A percentile compares a stretch with the other conserved stretches of the same genome.
These are phyloP conservation scores for Fusarium sp. DNA, from an alignment of 2,329 filamentous ascomycete genomes.

Conservation along the genomic window DNA sequence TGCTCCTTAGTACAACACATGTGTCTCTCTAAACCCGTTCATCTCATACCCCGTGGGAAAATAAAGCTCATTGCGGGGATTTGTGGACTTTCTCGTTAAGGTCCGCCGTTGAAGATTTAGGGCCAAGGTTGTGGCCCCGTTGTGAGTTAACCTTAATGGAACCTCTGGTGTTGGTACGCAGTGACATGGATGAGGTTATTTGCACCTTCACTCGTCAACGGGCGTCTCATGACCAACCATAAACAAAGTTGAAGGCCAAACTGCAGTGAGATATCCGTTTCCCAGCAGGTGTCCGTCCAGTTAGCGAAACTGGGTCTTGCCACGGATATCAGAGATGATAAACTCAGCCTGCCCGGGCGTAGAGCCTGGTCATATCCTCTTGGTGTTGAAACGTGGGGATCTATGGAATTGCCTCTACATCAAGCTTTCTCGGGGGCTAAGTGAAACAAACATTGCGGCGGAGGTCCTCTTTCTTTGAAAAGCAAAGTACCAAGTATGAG, in stretches of 20 bases:
- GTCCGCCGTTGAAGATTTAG: not conserved
- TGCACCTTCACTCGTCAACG: not conserved
- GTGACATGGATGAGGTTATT: not conserved
- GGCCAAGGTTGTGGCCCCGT: not conserved
- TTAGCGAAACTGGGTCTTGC: not conserved
- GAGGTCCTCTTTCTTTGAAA: not conserved
- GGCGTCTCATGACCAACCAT: not conserved
- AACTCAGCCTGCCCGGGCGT: not conserved
- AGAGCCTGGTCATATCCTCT: not conserved
- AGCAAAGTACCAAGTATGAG: not conserved
- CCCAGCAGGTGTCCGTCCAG: not conserved
- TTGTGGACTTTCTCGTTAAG: not conserved
- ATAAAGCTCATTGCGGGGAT: not conserved
- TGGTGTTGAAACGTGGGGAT: not conserved
- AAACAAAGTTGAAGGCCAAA: not conserved
- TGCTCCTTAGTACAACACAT: not conserved
- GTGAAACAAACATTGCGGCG: not conserved
- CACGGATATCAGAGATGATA: not conserved
- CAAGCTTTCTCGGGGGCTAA: no score
- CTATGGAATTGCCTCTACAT: not conserved
- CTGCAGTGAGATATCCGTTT: not conserved
- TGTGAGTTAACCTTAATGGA: not conserved
- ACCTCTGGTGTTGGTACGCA: not conserved
- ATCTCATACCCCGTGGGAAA: not conserved
- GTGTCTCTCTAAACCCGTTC: not conserved